These are phyloP conservation scores for Stachybotrys chlorohalonatus DNA, from an alignment of 2,329 filamentous ascomycete genomes.

Conservation along the genomic window DNA sequence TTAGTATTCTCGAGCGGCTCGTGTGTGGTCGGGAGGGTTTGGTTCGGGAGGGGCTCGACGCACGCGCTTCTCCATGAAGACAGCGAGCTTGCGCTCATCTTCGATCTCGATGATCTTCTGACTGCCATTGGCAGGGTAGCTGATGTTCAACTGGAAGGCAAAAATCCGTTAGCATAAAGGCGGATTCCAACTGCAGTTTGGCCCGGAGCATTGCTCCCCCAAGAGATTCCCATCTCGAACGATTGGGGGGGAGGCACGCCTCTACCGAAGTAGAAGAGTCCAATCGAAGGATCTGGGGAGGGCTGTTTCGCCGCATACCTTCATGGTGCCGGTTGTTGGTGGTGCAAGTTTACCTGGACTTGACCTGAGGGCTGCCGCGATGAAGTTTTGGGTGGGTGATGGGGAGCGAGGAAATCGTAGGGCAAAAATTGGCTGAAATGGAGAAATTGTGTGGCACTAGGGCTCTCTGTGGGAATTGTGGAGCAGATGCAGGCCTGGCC, in stretches of 20 bases:
- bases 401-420: slow-evolving; percentile 11
- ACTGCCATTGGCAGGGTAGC: slow-evolving; percentile 97
- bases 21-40: slow-evolving; percentile 2
- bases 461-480: slow-evolving; percentile 19
- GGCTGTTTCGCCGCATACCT: slow-evolving; percentile 23
- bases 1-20: neutral
- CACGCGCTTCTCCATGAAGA: slow-evolving; percentile 98
- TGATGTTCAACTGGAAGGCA: slow-evolving; percentile 50
- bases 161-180: slow-evolving; percentile 20
- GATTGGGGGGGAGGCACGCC: no score
- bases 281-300: no score
- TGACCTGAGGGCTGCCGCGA: slow-evolving; percentile 26
- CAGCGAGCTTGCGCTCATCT: slow-evolving; percentile 97
- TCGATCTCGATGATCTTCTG: slow-evolving; percentile 99
- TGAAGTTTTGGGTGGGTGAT: slow-evolving; percentile 20
- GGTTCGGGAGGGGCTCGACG: slow-evolving; percentile 24
- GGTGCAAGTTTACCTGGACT: slow-evolving; percentile 32
- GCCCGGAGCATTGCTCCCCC: no score
- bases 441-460: slow-evolving; percentile 34
- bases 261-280: no score
- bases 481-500: slow-evolving; percentile 22
- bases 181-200: neutral
- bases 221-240: neutral
- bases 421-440: slow-evolving; percentile 24
- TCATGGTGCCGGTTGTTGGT: slow-evolving; percentile 37